phyloP scores from a whole-genome alignment of 257 asterid species.

The Oldenlandia corymbosa region DNA sequence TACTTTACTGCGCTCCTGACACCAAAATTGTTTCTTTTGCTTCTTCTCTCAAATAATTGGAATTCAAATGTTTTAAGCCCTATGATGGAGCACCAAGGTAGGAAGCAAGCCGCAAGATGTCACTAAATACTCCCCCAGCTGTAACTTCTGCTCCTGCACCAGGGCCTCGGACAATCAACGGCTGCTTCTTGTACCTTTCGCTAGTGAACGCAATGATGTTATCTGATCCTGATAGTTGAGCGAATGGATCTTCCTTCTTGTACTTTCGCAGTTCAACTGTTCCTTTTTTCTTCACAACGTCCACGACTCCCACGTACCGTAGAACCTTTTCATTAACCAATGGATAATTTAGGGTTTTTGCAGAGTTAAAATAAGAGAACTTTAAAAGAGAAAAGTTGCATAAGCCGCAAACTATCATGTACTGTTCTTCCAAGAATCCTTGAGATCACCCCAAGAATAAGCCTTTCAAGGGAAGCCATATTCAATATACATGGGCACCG shows the following conservation, averaged over 20 bases:
- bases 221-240: constrained; percentile 94
- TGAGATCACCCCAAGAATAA: too few relatives aligned
- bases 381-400: background rate
- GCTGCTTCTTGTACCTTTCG: constrained; percentile 84
- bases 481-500: too few relatives aligned
- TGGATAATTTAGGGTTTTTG: background rate
- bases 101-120: constrained; percentile 88
- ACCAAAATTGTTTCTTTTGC: background rate
- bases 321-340: constrained; percentile 54
- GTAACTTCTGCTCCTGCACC: constrained; percentile 99
- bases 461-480: too few relatives aligned
- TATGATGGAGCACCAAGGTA: constrained; percentile 97
- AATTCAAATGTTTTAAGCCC: constrained; percentile 18
- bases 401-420: background rate
- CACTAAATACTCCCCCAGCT: constrained; percentile 95
- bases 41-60: too few relatives aligned
- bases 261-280: constrained; percentile 71
- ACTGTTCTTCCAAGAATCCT: too few relatives aligned
- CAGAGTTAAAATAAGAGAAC: too few relatives aligned
- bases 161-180: constrained; percentile 90
- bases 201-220: constrained; percentile 96
- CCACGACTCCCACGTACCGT: constrained; percentile 97
- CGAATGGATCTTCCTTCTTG: constrained; percentile 83
- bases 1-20: too few relatives aligned
- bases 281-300: constrained; percentile 70